Evolutionary conservation across 2,329 filamentous ascomycete species (phyloP).

Genomic region (Leptographium lundbergii): DNA sequence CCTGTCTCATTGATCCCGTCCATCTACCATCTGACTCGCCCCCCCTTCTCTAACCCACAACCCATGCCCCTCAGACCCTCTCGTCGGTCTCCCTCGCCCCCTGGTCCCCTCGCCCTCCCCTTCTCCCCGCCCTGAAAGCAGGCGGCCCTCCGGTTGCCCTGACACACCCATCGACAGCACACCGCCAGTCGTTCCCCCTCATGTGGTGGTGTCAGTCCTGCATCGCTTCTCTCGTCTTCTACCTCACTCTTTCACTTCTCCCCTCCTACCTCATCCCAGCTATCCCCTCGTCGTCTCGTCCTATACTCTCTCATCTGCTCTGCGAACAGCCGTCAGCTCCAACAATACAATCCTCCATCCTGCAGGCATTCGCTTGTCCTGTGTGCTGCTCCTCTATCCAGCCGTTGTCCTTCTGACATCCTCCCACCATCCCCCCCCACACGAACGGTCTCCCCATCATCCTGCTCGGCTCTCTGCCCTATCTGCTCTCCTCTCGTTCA

Average conservation of each 20-base stretch:
- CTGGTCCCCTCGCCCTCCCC: background rate
- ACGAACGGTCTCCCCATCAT: background rate
- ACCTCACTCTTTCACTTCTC: background rate
- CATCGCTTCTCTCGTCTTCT: slow-evolving; percentile 1
- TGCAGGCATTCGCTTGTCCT: slow-evolving; percentile 14
- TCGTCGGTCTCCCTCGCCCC: background rate
- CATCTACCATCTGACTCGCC: background rate
- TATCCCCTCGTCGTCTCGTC: background rate
- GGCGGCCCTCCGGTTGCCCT: background rate
- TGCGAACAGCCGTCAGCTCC: background rate
- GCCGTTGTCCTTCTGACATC: background rate
- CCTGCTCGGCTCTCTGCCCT: background rate
- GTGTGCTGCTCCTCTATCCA: slow-evolving; percentile 3
- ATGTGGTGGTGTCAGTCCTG: background rate
- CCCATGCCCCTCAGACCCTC: background rate
- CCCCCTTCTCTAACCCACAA: background rate
- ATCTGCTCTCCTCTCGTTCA: background rate
- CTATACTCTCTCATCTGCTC: background rate
- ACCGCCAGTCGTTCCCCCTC: slow-evolving; percentile 1
- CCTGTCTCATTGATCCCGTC: background rate
- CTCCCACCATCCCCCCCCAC: background rate
- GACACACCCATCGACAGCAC: background rate
- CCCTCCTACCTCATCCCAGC: background rate
- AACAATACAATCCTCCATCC: background rate
- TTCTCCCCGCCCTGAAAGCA: background rate